Conservation (phyloP, 1,139 yeast species). For the Saccharomyces hybrid region DNA sequence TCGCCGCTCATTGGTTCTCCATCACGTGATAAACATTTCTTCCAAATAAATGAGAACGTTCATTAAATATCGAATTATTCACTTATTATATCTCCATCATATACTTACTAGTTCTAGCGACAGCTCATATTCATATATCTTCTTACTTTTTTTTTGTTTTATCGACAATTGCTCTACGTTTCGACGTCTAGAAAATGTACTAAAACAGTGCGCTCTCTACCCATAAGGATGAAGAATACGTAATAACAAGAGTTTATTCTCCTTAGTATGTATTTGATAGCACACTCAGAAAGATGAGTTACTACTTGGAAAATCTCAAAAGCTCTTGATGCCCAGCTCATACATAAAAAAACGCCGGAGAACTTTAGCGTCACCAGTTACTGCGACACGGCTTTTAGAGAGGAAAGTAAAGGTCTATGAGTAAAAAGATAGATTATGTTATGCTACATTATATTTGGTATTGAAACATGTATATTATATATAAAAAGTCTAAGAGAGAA, state of each 20-base stretch:
- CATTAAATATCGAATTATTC: background rate
- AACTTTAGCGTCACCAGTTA: background rate
- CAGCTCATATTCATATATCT: background rate
- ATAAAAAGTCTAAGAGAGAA: background rate
- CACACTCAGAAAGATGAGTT: background rate
- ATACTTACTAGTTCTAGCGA: background rate
- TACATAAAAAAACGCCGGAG: background rate
- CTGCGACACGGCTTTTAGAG: background rate
- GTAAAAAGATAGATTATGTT: background rate
- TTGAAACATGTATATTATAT: background rate
- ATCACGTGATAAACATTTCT: background rate
- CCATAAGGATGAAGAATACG: background rate
- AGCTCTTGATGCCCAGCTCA: background rate
- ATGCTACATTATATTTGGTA: background rate
- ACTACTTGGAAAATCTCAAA: background rate
- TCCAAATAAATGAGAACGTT: background rate
- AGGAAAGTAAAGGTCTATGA: background rate
- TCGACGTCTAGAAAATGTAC: background rate
- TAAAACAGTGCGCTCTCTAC: background rate
- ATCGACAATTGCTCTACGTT: background rate
- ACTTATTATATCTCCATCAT: no score
- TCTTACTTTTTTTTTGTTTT: background rate
- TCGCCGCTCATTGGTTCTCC: background rate
- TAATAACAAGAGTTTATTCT: background rate
- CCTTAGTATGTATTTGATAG: background rate